Base-by-base conservation (phyloP, 2,329 filamentous ascomycete species). In the Trichoderma lentiforme region DNA sequence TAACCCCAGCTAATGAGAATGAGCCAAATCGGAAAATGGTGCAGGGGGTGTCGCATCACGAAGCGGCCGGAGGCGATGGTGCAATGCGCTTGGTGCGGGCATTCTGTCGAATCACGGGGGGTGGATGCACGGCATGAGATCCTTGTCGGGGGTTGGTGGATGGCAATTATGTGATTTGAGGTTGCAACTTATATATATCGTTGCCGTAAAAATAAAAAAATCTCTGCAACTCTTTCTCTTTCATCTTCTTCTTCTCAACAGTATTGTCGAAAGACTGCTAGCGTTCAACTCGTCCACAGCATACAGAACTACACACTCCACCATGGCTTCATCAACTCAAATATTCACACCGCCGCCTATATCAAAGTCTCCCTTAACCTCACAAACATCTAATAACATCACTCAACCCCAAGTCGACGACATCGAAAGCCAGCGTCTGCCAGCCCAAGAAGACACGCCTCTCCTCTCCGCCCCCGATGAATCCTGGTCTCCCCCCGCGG, bases 401-500 rank as follows among this genome's bases (percentile, higher is more conserved):
- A 28, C 53, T 18, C 53, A 57, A 26, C 60, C 58, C 1, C 32
- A 39, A 28, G 26, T 11, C 24, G n/a, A 18, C 34, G 34, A 62
- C 34, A 28, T 39, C 60, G 60, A 62, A 39, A 21, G 60, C 51
- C 67, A 70, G 14, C 14, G 21, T 11, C 51, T 9, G 8, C 51
- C 51, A 15, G 24, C 32, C 4, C 32, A 39, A 26, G 36, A 51
- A 61, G 39, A 61, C 28, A 62, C 66, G 3, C 77, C 77, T 24
- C 75, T 78, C 15, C 76, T 78, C 39, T 62, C 47, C 11, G 57
- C 75, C 7, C 75, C 75, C 5, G 72, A 64, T 3, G 77, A 77
- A 6, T 57, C 68, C 1, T 89, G 87, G 87, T 82, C 78, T n/a
- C 81, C 85, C 1, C 86, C 86, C 0, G 76, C 77, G 3, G 86